Conservation (phyloP, 305 asterid genomes). For the Fraxinus greggii region DNA sequence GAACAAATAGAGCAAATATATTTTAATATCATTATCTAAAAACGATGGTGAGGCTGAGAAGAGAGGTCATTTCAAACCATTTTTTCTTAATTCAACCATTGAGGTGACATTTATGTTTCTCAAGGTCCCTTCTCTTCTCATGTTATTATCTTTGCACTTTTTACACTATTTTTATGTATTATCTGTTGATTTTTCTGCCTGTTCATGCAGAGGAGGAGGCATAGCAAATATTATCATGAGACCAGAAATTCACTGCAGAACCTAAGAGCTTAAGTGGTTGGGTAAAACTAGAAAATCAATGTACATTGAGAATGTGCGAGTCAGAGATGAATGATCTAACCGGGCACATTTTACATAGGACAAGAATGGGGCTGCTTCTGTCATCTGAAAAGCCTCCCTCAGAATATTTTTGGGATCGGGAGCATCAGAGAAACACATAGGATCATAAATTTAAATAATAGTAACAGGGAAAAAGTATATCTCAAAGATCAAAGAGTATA, state of each 20-base stretch:
- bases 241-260: neutral
- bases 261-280: neutral
- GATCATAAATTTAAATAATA: too few species aligned
- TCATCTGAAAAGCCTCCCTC: neutral
- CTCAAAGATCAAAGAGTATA: neutral
- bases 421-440: neutral
- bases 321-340: neutral
- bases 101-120: neutral
- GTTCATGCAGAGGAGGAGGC: neutral
- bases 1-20: neutral
- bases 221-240: neutral
- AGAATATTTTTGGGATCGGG: neutral
- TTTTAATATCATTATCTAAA: neutral
- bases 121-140: neutral
- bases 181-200: neutral
- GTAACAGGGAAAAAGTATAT: neutral
- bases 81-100: neutral
- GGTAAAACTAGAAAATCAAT: neutral
- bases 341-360: neutral
- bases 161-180: neutral
- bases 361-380: neutral
- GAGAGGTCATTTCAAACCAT: neutral
- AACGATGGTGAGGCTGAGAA: neutral
- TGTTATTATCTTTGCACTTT: neutral
- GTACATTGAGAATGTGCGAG: neutral